phyloP scores from a whole-genome alignment of 192 early-diverging fungal genomes.

The Pilobolus umbonatus region DNA sequence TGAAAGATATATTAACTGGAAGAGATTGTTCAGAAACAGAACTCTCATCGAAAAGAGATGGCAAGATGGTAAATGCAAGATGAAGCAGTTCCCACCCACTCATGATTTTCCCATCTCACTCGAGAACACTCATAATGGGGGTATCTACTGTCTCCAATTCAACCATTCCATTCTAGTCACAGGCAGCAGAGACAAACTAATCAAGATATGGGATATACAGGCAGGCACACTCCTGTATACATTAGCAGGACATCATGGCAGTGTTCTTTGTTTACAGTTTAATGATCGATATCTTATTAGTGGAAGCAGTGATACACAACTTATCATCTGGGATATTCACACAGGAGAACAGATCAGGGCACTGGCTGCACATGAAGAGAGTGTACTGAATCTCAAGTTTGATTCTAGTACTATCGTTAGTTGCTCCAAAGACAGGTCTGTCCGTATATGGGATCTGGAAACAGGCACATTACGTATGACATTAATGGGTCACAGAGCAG shows the following conservation, averaged over 20 bases:
- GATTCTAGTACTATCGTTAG: conserved; percentile 75
- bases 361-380: conserved; percentile 54
- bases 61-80: conserved; percentile 54
- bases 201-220: conserved; percentile 75
- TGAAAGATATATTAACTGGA: conserved; percentile 64
- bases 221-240: conserved; percentile 54
- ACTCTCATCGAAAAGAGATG: conserved; percentile 66
- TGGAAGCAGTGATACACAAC: conserved; percentile 64
- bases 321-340: conserved; percentile 72
- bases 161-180: conserved; percentile 64
- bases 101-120: background rate
- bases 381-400: conserved; percentile 77
- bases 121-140: conserved; percentile 65
- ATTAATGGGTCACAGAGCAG: conserved; percentile 62
- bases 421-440: conserved; percentile 79
- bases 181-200: conserved; percentile 63
- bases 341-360: conserved; percentile 45
- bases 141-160: conserved; percentile 84
- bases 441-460: conserved; percentile 76
- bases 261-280: conserved; percentile 87
- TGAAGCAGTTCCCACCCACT: conserved; percentile 48
- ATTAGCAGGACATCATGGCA: conserved; percentile 68
- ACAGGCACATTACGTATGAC: conserved; percentile 51
- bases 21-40: conserved; percentile 63
- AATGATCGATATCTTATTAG: conserved; percentile 62